Evolutionary conservation across 228 moss, liverwort and hornwort species (phyloP).

Genomic region (Sphagnum fallax): DNA sequence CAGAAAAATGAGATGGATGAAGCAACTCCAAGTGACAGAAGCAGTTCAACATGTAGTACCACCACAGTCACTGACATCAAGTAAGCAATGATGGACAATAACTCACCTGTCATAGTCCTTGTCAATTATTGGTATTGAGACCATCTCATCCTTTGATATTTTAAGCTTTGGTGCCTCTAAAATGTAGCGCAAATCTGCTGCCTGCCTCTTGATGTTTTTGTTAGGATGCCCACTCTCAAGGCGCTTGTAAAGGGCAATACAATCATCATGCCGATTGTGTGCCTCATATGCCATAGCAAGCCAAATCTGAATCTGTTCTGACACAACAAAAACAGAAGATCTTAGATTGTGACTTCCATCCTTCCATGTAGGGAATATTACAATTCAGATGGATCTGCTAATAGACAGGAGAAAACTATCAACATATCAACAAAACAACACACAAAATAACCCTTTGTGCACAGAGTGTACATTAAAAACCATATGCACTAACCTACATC

Average conservation of each 20-base stretch:
- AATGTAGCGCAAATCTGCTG: conserved; percentile 86
- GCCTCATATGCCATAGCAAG: conserved; percentile 98
- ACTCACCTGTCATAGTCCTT: conserved; percentile 78
- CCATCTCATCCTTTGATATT: conserved; percentile 94
- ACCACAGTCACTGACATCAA: not conserved
- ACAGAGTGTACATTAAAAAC: too few relatives aligned
- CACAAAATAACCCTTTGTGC: too few relatives aligned
- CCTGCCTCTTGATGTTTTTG: conserved; percentile 70
- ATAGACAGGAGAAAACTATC: too few relatives aligned
- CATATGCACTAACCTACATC: too few relatives aligned
- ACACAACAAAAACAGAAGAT: conserved; percentile 1
- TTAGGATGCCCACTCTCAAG: conserved; percentile 81
- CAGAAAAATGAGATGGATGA: too few relatives aligned
- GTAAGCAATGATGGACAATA: not conserved
- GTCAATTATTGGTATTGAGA: conserved; percentile 87
- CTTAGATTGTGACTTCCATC: not conserved
- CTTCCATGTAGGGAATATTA: not conserved
- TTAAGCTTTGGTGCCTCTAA: conserved; percentile 91
- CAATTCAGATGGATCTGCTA: too few relatives aligned
- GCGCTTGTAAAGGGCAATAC: conserved; percentile 83
- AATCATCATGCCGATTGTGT: conserved; percentile 79
- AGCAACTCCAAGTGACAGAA: not conserved
- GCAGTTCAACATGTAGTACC: not conserved
- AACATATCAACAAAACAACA: too few relatives aligned
- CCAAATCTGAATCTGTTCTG: conserved; percentile 93